phyloP scores from a whole-genome alignment of 306 rosid genomes.

The Fragaria nilgerrensis region DNA sequence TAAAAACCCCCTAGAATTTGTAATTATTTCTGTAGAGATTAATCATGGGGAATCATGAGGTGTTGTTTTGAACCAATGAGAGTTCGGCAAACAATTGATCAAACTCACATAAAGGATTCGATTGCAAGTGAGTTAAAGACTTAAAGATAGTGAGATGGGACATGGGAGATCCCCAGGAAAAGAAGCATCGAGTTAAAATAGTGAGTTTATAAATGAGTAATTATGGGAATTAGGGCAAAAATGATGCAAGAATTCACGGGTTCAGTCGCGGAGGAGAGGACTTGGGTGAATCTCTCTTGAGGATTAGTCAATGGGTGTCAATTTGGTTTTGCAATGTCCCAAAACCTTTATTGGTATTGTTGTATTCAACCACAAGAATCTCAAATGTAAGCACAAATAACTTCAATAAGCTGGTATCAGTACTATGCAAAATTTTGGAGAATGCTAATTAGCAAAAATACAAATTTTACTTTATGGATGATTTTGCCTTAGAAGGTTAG shows the following conservation, averaged over 20 bases:
- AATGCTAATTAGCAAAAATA: neutral
- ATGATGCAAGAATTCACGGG: constrained; percentile 26
- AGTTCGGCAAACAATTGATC: neutral
- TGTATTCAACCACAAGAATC: neutral
- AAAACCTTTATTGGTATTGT: neutral
- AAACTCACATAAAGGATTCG: neutral
- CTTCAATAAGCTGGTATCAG: neutral
- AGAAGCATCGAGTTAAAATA: constrained; percentile 3
- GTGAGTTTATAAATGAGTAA: neutral
- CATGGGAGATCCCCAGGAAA: constrained; percentile 40
- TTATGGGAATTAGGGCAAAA: constrained; percentile 20
- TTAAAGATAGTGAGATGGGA: neutral
- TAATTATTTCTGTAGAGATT: neutral
- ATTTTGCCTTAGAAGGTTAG: too few species aligned
- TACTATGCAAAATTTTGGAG: neutral
- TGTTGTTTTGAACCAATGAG: constrained; percentile 9
- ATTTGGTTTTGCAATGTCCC: neutral
- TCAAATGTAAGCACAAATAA: neutral
- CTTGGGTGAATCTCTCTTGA: constrained; percentile 34
- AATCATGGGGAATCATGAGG: constrained; percentile 10
- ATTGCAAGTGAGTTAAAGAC: neutral
- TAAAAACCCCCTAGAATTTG: too few species aligned
- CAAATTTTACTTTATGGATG: neutral
- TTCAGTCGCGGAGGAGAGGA: constrained; percentile 24
- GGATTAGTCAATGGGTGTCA: constrained; percentile 13